Base-by-base conservation (phyloP, 225 moss, liverwort and hornwort species). In the Sphagnum contortum region DNA sequence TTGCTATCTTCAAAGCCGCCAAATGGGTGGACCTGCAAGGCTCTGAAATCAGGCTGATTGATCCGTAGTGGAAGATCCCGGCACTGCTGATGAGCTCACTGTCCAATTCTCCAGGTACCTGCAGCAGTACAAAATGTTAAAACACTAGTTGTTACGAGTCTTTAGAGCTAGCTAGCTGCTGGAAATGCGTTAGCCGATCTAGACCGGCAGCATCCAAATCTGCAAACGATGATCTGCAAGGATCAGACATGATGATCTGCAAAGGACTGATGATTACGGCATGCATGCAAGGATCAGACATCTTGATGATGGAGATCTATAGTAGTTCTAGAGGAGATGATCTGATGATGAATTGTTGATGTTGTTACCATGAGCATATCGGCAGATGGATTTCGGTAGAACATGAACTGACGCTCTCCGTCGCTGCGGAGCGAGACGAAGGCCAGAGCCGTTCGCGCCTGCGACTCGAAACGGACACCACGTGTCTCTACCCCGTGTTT, bases 1-100 rank as follows among this genome's bases (percentile, higher is more conserved):
- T 82, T 13, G 85, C 85, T 48, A 85, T 50, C 54, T 67, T 53
- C 70, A 85, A 66, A 9, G 85, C 85, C 3, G 12, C 68, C 3
- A 6, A 9, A 66, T 85, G 85, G 0, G 85, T 72, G 6, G 49
- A 63, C 48, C 57, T 12, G 50, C 63, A 76, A 2, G n/a, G 76
- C 9, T 82, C 82, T 2, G 79, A 5, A 55, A 85, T 79, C 3
- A 85, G 70, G 7, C 78, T 79, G 64, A 85, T 85, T 2, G 81
- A 85, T 47, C 85, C 85, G 69, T 74, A 85, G 59, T 85, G 85
- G 51, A 85, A 82, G 3, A 85, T 9, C 9, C 12, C 46, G 10
- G 62, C 79, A 46, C 60, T 47, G 3, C 65, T 66, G 52, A 81
- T 65, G 7, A 85, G 69, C 9, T 45, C 50, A 3, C 49, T 3